Evolutionary conservation across 78 protist species (phyloP).

Genomic region (Tieghemostelium lacteum): DNA sequence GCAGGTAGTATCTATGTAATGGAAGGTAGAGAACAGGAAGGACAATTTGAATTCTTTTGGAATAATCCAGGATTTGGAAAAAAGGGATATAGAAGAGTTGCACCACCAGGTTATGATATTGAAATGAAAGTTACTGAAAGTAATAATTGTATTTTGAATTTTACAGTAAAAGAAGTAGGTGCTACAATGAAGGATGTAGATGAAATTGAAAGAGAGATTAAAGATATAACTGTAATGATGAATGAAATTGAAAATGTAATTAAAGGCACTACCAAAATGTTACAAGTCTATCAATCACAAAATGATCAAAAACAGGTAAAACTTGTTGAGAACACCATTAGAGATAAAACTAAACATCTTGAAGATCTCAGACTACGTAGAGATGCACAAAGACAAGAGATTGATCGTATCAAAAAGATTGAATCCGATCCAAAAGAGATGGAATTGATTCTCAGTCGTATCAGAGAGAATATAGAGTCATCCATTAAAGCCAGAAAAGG

Average conservation of each 20-base stretch:
- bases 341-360: slow-evolving; percentile 51
- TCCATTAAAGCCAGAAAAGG: slow-evolving; percentile 49
- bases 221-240: not conserved
- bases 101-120: slow-evolving; percentile 41
- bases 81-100: slow-evolving; percentile 38
- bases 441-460: slow-evolving; percentile 20
- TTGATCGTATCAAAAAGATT: not conserved
- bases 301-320: slow-evolving; percentile 35
- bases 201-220: slow-evolving; percentile 50
- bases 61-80: slow-evolving; percentile 59
- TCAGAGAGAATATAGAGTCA: slow-evolving; percentile 41
- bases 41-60: slow-evolving; percentile 66
- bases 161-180: slow-evolving; percentile 33
- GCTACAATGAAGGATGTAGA: slow-evolving; percentile 38
- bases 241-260: slow-evolving; percentile 31
- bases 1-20: slow-evolving; percentile 56
- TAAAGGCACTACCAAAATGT: slow-evolving; percentile 58
- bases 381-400: not conserved
- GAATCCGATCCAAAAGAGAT: slow-evolving; percentile 52
- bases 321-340: slow-evolving; percentile 20
- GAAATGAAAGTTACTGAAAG: slow-evolving; percentile 4
- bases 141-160: slow-evolving; percentile 27
- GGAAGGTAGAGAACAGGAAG: slow-evolving; percentile 18
- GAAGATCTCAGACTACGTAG: slow-evolving; percentile 18
- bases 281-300: slow-evolving; percentile 53